Evolutionary conservation across 768 basidiomycete genomes (phyloP).

Genomic region (Clavaria fumosa): DNA sequence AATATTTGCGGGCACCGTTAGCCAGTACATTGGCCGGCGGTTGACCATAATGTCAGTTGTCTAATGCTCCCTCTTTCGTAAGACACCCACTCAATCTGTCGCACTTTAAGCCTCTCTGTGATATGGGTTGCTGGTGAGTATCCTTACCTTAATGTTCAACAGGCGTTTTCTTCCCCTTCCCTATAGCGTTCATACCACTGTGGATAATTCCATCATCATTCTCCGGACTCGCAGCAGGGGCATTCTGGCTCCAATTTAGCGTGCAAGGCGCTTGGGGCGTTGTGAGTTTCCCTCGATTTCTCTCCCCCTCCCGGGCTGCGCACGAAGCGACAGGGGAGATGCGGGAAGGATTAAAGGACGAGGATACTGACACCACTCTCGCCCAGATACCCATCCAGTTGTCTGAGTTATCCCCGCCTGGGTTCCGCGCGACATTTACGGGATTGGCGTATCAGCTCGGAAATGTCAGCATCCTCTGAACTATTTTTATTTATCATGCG

Average conservation of each 20-base stretch:
- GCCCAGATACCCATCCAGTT: slow-evolving; percentile 56
- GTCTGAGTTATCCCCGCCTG: slow-evolving; percentile 73
- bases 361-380: too few species aligned
- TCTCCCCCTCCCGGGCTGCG: too few species aligned
- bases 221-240: slow-evolving; percentile 57
- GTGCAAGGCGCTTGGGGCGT: slow-evolving; percentile 90
- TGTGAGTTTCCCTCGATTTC: slow-evolving; percentile 24
- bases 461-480: slow-evolving; percentile 24
- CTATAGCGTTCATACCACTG: slow-evolving; percentile 48
- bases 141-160: too few species aligned
- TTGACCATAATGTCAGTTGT: slow-evolving; percentile 51
- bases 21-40: slow-evolving; percentile 71
- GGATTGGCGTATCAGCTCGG: slow-evolving; percentile 78
- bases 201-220: slow-evolving; percentile 74
- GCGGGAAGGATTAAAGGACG: too few species aligned
- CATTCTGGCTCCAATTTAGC: slow-evolving; percentile 76
- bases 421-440: slow-evolving; percentile 79
- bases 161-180: too few species aligned
- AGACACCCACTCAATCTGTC: too few species aligned
- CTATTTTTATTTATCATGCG: background rate
- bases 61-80: background rate
- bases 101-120: slow-evolving; percentile 41
- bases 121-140: slow-evolving; percentile 33
- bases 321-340: too few species aligned
- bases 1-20: slow-evolving; percentile 50